A percentile compares a stretch with the other conserved stretches of the same genome.
These are phyloP conservation scores for Tolypocladium pustulatum DNA, from an alignment of 2,329 filamentous ascomycete species.

Conservation along the genomic window DNA sequence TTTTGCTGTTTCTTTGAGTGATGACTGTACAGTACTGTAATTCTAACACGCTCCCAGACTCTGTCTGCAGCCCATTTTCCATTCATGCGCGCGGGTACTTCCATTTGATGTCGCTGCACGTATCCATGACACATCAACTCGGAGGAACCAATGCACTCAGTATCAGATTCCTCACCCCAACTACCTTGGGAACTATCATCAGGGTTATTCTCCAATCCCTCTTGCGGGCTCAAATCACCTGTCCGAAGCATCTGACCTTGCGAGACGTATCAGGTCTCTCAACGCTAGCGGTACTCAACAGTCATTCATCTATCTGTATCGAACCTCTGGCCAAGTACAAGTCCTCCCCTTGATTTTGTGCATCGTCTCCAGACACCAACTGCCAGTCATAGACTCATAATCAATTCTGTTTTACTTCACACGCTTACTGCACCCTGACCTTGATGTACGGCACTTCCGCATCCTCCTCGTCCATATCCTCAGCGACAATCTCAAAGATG, in stretches of 20 bases:
- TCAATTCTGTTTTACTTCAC: slow-evolving; percentile 1
- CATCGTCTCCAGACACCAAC: not conserved
- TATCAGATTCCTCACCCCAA: no score
- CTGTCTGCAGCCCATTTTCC: no score
- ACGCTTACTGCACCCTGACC: slow-evolving; percentile 53
- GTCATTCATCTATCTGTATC: not conserved
- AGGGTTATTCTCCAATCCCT: no score
- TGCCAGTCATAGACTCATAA: slow-evolving; percentile 4
- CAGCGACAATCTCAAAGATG: slow-evolving; percentile 91
- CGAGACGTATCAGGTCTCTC: not conserved
- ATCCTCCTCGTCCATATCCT: slow-evolving; percentile 82
- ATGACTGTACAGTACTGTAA: no score
- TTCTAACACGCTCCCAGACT: no score
- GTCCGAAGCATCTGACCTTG: not conserved
- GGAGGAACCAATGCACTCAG: no score
- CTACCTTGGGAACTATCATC: no score
- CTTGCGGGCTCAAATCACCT: no score
- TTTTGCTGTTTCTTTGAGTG: no score
- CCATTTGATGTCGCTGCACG: no score
- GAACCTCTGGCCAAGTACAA: not conserved
- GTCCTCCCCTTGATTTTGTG: not conserved
- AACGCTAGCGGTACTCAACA: not conserved
- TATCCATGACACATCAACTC: no score
- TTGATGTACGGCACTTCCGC: slow-evolving; percentile 96
- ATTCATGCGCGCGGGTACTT: no score